Evolutionary conservation across 2,329 filamentous ascomycete genomes (phyloP), one percentile per base, ranked within the genome.

Genomic region (Aspergillus sp.): DNA sequence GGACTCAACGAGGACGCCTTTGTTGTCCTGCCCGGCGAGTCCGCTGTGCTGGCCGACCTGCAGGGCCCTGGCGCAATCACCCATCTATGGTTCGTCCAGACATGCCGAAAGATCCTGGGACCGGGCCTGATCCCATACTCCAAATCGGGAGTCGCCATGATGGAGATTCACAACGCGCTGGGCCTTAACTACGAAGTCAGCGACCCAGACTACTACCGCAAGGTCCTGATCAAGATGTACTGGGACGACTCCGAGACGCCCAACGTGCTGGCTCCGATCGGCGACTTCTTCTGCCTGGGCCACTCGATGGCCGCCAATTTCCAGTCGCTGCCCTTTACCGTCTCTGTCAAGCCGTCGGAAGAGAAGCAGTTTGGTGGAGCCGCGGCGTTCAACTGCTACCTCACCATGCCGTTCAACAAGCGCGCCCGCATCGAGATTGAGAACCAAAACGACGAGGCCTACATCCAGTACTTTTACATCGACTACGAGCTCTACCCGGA

Each of bases 401-500:
- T 60, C 8, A 50, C 58, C 1, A 60, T 60, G 74, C 74, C 74
- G 2, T 76, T 76, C 65, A 75, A 76, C 65, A 75, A 68, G 49
- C 72, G 71, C 11, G 74, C 74, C 8, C 71, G 74, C 38, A 74
- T 76, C 54, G 74, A 76, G 60, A 68, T 76, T 52, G 73, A 76
- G 64, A 76, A 76, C 58, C 73, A 76, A 57, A 69, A 68, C 63
- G 68, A 74, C 34, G 60, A 71, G 11, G 70, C 74, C 30, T 75
- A 75, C 59, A 62, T 76, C 57, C 74, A 76, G 54, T 76, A 75
- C 59, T 76, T 76, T 62, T 76, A 75, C 55, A 73, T 76, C 52
- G 72, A 76, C 66, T 76, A 76, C 59, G 73, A 75, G 59, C 67
- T 76, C 3, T 66, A 68, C 41, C 57, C 69, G 0, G 57, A 69